These are phyloP conservation scores for Suillus occidentalis DNA, from an alignment of 768 basidiomycete species.

Conservation along the genomic window DNA sequence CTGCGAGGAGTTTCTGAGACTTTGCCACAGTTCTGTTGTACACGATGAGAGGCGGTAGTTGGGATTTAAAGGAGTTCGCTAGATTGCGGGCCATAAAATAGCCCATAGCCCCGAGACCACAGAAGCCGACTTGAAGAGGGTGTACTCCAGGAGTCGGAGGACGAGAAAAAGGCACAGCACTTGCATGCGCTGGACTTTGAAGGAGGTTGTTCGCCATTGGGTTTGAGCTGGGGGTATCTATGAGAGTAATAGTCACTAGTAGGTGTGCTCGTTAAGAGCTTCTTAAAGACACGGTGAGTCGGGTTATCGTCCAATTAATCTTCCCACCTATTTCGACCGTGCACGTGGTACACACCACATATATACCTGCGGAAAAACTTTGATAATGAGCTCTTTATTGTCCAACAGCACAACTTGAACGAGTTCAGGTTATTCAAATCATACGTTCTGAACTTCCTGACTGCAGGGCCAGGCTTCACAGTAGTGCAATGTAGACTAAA, in stretches of 20 bases:
- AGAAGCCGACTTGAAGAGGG: constrained; percentile 43
- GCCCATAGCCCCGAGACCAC: constrained; percentile 67
- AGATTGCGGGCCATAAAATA: constrained; percentile 79
- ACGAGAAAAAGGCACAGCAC: constrained; percentile 54
- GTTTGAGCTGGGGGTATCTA: not conserved
- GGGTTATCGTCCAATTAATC: not conserved
- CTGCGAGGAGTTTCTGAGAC: constrained; percentile 53
- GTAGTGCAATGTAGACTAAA: not conserved
- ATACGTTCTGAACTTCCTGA: too few species aligned
- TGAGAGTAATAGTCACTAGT: not conserved
- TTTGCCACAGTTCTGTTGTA: constrained; percentile 74
- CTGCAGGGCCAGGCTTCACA: too few species aligned
- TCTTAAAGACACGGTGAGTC: not conserved
- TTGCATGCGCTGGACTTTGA: constrained; percentile 11
- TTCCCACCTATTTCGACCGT: not conserved
- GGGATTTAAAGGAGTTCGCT: constrained; percentile 48
- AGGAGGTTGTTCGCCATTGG: constrained; percentile 12
- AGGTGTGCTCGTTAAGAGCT: not conserved
- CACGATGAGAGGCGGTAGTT: constrained; percentile 58
- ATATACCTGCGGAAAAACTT: not conserved
- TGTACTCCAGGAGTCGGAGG: constrained; percentile 50
- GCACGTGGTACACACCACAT: too few species aligned
- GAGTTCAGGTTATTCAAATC: not conserved
- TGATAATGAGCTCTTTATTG: not conserved
- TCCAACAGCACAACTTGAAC: not conserved